Percentiles rank a stretch among this genome's conserved stretches.
Conservation (phyloP, 2,329 filamentous ascomycete species). For the Penicillium sp. region DNA sequence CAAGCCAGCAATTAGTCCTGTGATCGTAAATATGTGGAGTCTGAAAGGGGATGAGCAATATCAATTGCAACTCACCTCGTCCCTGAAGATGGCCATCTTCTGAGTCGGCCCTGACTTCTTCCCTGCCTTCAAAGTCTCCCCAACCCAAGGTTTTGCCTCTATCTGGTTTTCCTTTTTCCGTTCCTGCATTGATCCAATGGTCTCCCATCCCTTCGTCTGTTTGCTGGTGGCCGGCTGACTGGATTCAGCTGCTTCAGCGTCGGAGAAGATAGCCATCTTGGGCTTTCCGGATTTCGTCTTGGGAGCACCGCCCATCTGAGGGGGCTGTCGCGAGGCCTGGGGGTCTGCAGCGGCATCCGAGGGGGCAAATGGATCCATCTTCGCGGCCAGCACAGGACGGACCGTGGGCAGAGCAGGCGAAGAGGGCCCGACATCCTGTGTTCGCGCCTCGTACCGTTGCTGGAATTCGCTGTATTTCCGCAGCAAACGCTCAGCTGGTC, state of each 20-base stretch:
- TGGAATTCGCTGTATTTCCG: constrained; percentile 94
- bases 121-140: constrained; percentile 83
- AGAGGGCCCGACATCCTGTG: constrained; percentile 65
- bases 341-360: constrained; percentile 58
- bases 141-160: constrained; percentile 84
- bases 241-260: constrained; percentile 61
- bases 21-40: constrained; percentile 75
- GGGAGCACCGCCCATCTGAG: constrained; percentile 47
- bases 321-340: constrained; percentile 59
- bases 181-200: constrained; percentile 78
- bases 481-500: constrained; percentile 73
- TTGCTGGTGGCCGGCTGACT: constrained; percentile 55
- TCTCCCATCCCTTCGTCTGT: constrained; percentile 78
- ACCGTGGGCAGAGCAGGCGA: constrained; percentile 84
- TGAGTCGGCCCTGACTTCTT: constrained; percentile 72
- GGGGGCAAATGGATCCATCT: constrained; percentile 73
- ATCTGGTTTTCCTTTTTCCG: constrained; percentile 91
- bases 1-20: constrained; percentile 84
- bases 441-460: constrained; percentile 66
- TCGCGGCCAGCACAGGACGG: constrained; percentile 78
- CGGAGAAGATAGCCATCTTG: constrained; percentile 90
- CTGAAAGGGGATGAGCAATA: constrained; percentile 37
- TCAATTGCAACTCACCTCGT: constrained; percentile 71
- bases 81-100: constrained; percentile 92
- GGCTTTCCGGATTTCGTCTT: constrained; percentile 66